These are phyloP conservation scores for Sporothrix brasiliensis DNA, from an alignment of 2,329 filamentous ascomycete species.

Conservation along the genomic window DNA sequence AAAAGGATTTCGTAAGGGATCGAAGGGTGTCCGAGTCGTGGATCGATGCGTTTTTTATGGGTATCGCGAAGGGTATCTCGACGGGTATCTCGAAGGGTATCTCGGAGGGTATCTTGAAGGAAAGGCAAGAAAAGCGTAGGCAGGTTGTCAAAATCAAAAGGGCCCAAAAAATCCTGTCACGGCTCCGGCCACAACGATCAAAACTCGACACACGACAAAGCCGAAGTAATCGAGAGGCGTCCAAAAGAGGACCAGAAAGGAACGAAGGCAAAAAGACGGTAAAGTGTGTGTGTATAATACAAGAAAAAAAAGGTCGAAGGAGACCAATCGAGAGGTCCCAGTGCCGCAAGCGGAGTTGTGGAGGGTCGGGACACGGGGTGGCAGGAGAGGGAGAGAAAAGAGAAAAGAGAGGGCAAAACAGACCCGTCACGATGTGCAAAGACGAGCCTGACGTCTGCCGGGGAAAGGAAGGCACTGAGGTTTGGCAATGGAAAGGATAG, in stretches of 20 bases:
- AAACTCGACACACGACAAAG: background rate
- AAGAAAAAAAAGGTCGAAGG: background rate
- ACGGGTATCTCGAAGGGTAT: constrained; percentile 24
- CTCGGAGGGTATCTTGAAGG: constrained; percentile 11
- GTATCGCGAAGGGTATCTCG: background rate
- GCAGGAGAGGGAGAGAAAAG: background rate
- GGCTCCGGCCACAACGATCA: constrained; percentile 21
- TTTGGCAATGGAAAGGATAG: background rate
- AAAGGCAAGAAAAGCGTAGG: constrained; percentile 4
- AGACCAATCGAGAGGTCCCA: background rate
- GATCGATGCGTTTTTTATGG: background rate
- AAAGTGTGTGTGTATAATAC: constrained; percentile 31
- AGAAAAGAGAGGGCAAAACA: background rate
- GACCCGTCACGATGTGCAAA: background rate
- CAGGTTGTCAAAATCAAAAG: constrained; percentile 19
- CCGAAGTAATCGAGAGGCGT: background rate
- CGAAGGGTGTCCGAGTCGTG: constrained; percentile 8
- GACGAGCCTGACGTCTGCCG: background rate
- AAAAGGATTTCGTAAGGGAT: background rate
- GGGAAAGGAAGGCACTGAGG: background rate
- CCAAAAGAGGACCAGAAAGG: constrained; percentile 11
- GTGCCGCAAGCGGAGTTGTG: background rate
- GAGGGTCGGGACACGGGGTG: background rate
- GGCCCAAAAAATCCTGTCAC: constrained; percentile 17
- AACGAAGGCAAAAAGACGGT: constrained; percentile 36